Base-by-base conservation (phyloP, 192 early-diverging fungal genomes). In the Entomortierella chlamydospora region DNA sequence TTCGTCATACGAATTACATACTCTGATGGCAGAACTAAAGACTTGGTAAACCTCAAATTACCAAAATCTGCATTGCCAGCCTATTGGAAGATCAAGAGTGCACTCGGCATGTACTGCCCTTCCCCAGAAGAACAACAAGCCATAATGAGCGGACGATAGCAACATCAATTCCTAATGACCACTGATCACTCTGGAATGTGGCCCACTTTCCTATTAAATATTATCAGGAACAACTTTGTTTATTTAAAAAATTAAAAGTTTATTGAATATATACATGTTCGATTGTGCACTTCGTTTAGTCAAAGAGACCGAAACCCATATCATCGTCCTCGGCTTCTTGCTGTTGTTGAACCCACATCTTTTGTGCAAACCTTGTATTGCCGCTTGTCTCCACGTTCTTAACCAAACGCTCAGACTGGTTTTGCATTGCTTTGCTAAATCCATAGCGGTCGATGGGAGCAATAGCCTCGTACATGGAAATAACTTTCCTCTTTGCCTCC, bases 381-480 rank as follows among this genome's bases (percentile, higher is more conserved):
- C 70, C 70, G 37, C 47, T 51, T n/a, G 56, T 52, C 26, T 72
- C 61, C 49, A 72, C 42, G 25, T 51, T 58, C 20, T 59, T 2
- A 22, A 72, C 70, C 62, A 72, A 58, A 45, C 70, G 70, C 47
- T 72, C 70, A 34, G 70, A 57, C 56, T 64, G 70, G 1, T 50
- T 10, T 53, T 64, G 61, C 70, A 72, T 62, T 29, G 43, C 55
- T 52, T 58, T 25, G 47, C 54, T 56, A 22, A 72, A 72, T 64
- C 70, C 70, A 30, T 61, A 28, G 2, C 62, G 62, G 56, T 72
- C 70, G 4, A 28, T 64, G 15, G 53, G 11, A 43, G 61, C 30
- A 58, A 53, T 37, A 43, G 43, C 61, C 9, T n/a, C 22, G 47
- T 64, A 72, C 61, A 64, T 72, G 55, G 29, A 29, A 11, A 72